Evolutionary conservation across 1,284 basidiomycete genomes (phyloP).

Genomic region (Tilletia walkeri): DNA sequence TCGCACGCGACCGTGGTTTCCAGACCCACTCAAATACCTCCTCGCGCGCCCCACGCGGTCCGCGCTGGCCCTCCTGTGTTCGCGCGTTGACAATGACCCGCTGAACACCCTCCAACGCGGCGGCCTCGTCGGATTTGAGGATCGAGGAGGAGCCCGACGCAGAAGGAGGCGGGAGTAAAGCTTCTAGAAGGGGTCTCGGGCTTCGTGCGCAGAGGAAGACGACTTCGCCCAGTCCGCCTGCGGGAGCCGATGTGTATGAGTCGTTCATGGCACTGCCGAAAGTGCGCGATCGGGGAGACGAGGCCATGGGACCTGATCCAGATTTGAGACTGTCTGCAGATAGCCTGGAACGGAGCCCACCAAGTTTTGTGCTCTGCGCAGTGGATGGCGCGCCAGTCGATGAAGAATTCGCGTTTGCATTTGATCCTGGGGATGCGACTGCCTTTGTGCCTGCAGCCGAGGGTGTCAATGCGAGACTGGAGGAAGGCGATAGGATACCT

Average conservation of each 20-base stretch:
- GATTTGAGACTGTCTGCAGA: no score
- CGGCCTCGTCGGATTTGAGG: slow-evolving; percentile 25
- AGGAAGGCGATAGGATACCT: neutral
- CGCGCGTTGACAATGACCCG: slow-evolving; percentile 27
- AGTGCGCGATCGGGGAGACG: no score
- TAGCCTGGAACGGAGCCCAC: no score
- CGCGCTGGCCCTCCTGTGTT: neutral
- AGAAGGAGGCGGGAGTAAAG: neutral
- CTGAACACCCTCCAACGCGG: slow-evolving; percentile 32
- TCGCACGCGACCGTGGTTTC: slow-evolving; percentile 23
- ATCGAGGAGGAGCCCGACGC: slow-evolving; percentile 17
- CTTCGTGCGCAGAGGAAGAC: slow-evolving; percentile 30
- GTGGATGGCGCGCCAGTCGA: no score
- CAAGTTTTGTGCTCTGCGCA: no score
- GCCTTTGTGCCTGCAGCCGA: neutral
- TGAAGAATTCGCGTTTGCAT: no score
- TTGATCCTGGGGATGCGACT: no score
- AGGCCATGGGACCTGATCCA: no score
- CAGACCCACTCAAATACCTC: slow-evolving; percentile 38
- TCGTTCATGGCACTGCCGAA: no score
- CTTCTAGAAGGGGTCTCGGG: neutral
- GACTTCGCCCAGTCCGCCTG: slow-evolving; percentile 21
- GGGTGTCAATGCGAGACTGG: neutral
- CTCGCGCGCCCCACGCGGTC: slow-evolving; percentile 26
- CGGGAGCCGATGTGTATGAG: no score